phyloP scores from a whole-genome alignment of 805 yeast genomes.

The Barnettozyma populi region DNA sequence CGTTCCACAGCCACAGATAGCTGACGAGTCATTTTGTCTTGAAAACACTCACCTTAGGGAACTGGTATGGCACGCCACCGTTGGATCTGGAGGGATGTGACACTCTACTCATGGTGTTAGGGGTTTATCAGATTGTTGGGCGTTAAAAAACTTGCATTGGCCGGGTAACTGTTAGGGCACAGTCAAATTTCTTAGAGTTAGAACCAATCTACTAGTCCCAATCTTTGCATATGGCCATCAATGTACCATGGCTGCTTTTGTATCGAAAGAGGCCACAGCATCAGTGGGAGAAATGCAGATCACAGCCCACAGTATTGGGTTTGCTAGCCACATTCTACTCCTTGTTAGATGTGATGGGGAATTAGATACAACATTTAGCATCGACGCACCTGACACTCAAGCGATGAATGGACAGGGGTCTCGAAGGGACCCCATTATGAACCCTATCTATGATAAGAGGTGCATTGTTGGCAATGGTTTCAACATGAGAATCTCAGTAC shows the following conservation, averaged over 20 bases:
- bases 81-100: no score
- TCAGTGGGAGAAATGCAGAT: neutral
- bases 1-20: no score
- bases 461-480: constrained; percentile 20
- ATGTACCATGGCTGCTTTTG: neutral
- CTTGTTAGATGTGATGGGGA: constrained; percentile 30
- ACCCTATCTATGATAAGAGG: constrained; percentile 27
- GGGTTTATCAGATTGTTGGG: no score
- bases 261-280: neutral
- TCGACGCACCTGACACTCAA: constrained; percentile 20
- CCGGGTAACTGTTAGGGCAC: no score
- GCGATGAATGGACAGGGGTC: constrained; percentile 6
- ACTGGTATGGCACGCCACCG: no score
- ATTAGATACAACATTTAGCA: constrained; percentile 24
- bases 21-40: no score
- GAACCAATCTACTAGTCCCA: no score
- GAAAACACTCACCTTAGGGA: no score
- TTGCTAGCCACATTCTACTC: neutral
- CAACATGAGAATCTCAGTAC: constrained; percentile 14
- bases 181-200: no score
- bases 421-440: constrained; percentile 34
- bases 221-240: neutral
- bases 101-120: no score
- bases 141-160: no score
- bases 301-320: neutral